Conservation (phyloP, 2,329 filamentous ascomycete genomes). For the Alternaria atra region DNA sequence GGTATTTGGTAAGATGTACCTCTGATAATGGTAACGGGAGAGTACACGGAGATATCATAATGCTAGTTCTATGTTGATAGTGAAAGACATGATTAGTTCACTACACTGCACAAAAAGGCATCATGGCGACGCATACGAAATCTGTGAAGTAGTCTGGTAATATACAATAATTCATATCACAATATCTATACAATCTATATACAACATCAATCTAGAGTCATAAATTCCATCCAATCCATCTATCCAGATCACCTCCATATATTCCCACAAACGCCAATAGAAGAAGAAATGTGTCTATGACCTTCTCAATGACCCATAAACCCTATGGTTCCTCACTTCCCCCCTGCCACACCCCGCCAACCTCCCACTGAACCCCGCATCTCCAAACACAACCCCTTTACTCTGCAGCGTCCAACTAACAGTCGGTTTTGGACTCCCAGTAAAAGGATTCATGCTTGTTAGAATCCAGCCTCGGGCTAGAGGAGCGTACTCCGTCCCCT, state of each 20-base stretch:
- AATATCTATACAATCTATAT: neutral
- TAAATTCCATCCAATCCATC: neutral
- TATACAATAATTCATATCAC: neutral
- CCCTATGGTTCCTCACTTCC: conserved; percentile 32
- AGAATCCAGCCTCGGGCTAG: conserved; percentile 51
- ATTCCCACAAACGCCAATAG: neutral
- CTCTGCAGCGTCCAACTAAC: conserved; percentile 52
- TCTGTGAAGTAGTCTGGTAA: neutral
- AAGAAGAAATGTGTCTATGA: neutral
- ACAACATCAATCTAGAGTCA: conserved; percentile 3
- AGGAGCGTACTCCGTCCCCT: conserved; percentile 23
- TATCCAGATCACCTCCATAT: neutral
- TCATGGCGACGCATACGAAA: neutral
- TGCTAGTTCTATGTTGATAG: too few relatives aligned
- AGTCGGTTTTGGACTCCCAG: conserved; percentile 26
- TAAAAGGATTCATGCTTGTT: conserved; percentile 42
- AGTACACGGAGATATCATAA: too few relatives aligned
- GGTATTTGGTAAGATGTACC: too few relatives aligned
- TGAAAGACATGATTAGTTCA: too few relatives aligned
- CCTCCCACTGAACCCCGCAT: conserved; percentile 31
- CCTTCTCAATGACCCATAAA: conserved; percentile 31
- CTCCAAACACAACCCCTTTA: conserved; percentile 54
- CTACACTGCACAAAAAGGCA: too few relatives aligned
- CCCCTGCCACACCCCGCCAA: conserved; percentile 20
- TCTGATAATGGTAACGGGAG: too few relatives aligned